A percentile compares a stretch with the other conserved stretches of the same genome.
These are phyloP conservation scores for Leishmania gerbilli DNA, from an alignment of 208 protist genomes.

Conservation along the genomic window DNA sequence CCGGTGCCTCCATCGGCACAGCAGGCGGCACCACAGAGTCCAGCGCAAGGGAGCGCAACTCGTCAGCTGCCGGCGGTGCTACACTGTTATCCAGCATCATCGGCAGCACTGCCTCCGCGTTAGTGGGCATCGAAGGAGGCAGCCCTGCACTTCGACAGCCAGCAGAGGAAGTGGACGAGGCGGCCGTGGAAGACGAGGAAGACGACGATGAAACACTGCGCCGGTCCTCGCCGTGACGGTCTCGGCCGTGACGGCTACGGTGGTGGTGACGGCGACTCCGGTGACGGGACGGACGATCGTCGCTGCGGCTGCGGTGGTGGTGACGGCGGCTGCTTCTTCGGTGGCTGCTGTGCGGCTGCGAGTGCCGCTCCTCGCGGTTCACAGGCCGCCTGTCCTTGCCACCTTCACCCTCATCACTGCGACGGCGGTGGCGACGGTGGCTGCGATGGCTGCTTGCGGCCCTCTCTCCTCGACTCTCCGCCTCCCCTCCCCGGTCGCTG, in stretches of 20 bases:
- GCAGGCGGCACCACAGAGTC: background rate
- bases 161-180: background rate
- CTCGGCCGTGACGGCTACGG: slow-evolving; percentile 6
- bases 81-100: background rate
- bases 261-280: slow-evolving; percentile 12
- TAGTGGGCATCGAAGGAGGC: background rate
- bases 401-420: background rate
- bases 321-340: background rate
- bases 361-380: background rate
- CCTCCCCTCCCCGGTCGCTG: background rate
- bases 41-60: slow-evolving; percentile 8
- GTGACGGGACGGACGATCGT: slow-evolving; percentile 2
- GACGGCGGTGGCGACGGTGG: background rate
- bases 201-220: background rate
- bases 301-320: slow-evolving; percentile 11
- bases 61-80: slow-evolving; percentile 1
- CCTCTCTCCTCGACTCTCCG: background rate
- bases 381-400: background rate
- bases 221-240: background rate
- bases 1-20: background rate
- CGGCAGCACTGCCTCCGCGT: slow-evolving; percentile 1
- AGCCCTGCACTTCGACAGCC: background rate
- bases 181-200: background rate
- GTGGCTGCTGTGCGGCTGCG: background rate
- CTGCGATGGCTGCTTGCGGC: background rate